Evolutionary conservation across 2,329 filamentous ascomycete species (phyloP).

Genomic region (Nemania sp.): DNA sequence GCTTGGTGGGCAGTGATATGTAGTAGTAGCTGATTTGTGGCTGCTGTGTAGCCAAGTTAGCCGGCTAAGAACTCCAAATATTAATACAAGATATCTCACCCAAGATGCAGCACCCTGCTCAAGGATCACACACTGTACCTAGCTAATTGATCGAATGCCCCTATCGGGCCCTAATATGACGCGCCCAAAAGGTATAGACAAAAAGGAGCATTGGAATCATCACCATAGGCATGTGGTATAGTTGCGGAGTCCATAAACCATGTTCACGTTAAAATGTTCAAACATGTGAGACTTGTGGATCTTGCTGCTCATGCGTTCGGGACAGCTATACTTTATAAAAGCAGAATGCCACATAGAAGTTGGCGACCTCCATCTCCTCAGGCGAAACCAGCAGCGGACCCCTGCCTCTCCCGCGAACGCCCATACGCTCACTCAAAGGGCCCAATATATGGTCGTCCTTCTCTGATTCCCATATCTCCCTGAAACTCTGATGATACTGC

Average conservation of each 20-base stretch:
- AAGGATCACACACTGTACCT: no score
- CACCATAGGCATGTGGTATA: neutral
- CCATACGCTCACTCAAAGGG: conserved; percentile 92
- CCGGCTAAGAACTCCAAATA: no score
- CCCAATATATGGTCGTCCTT: conserved; percentile 83
- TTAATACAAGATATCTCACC: no score
- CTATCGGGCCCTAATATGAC: no score
- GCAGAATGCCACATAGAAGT: conserved; percentile 92
- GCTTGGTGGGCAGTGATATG: no score
- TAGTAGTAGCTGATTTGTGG: no score
- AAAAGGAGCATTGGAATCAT: neutral
- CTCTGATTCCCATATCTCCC: conserved; percentile 89
- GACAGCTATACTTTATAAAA: conserved; percentile 83
- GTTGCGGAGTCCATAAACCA: neutral
- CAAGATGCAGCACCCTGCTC: no score
- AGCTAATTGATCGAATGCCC: no score
- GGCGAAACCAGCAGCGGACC: conserved; percentile 72
- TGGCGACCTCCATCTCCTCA: conserved; percentile 90
- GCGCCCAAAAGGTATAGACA: neutral
- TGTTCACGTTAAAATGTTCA: neutral
- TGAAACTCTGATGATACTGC: conserved; percentile 89
- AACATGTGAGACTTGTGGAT: neutral
- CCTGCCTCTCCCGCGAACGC: conserved; percentile 74
- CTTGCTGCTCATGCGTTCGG: neutral
- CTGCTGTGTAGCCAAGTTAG: no score